These are phyloP conservation scores for Suillus americanus DNA, from an alignment of 768 basidiomycete genomes.

Conservation along the genomic window DNA sequence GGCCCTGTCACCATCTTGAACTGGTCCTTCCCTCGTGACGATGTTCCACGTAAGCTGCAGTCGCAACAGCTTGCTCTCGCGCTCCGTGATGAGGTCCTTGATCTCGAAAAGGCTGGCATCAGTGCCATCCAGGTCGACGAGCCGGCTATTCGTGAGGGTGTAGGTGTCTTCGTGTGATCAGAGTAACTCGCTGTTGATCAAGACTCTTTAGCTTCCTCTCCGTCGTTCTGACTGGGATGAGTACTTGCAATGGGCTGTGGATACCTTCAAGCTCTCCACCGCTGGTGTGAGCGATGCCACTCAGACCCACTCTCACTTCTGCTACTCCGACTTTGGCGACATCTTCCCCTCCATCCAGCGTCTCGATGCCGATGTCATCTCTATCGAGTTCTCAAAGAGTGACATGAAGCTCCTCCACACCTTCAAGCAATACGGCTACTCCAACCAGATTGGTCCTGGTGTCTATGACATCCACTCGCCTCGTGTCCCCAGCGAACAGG, in stretches of 20 bases:
- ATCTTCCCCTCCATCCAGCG: constrained; percentile 97
- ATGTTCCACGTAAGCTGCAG: constrained; percentile 94
- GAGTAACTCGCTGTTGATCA: constrained; percentile 9
- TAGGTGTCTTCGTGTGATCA: constrained; percentile 37
- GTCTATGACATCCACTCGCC: constrained; percentile 99
- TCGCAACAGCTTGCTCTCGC: constrained; percentile 98
- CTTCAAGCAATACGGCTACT: constrained; percentile 94
- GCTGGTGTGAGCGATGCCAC: constrained; percentile 92
- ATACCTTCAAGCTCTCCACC: constrained; percentile 97
- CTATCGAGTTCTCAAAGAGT: constrained; percentile 97
- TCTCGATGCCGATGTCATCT: constrained; percentile 98
- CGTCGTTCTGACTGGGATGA: constrained; percentile 94
- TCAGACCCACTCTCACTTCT: constrained; percentile 99
- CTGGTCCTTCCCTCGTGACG: constrained; percentile 99
- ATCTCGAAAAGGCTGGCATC: constrained; percentile 96
- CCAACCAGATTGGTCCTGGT: constrained; percentile 97
- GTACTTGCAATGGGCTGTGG: constrained; percentile 98
- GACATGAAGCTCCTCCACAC: constrained; percentile 97
- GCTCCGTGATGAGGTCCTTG: constrained; percentile 96
- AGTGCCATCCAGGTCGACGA: constrained; percentile 99
- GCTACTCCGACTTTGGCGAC: constrained; percentile 98
- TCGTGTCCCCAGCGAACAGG: constrained; percentile 90
- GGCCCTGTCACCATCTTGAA: constrained; percentile 99
- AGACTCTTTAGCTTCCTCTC: constrained; percentile 72
- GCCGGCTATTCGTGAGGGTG: constrained; percentile 98